A percentile compares a stretch with the other conserved stretches of the same genome.
Evolutionary conservation across 1,284 basidiomycete genomes (phyloP).

Genomic region (Ceratobasidium sp.): DNA sequence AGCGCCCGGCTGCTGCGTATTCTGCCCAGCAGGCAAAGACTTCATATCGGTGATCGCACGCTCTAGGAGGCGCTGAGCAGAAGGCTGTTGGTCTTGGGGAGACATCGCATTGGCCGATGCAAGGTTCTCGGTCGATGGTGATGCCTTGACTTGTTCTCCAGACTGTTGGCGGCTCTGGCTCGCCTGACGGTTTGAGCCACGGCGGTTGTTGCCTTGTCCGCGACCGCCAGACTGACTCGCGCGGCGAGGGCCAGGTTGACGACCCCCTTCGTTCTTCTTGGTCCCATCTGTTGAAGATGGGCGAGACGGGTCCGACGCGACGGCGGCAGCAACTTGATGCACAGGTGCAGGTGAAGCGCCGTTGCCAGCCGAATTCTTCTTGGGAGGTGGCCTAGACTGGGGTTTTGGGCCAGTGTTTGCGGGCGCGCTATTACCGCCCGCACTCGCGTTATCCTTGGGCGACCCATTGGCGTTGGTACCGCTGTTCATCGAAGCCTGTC

Average conservation of each 20-base stretch:
- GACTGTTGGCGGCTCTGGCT: slow-evolving; percentile 43
- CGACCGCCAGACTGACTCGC: slow-evolving; percentile 40
- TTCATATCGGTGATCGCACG: slow-evolving; percentile 85
- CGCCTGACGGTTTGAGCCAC: slow-evolving; percentile 18
- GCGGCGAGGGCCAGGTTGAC: slow-evolving; percentile 32
- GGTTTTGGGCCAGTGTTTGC: slow-evolving; percentile 29
- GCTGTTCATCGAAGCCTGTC: slow-evolving; percentile 21
- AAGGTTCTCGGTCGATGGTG: slow-evolving; percentile 39
- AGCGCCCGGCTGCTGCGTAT: slow-evolving; percentile 47
- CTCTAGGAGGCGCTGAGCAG: slow-evolving; percentile 74
- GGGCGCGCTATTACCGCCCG: not conserved
- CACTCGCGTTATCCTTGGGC: slow-evolving; percentile 31
- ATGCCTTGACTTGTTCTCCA: slow-evolving; percentile 42
- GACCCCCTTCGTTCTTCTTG: slow-evolving; percentile 40
- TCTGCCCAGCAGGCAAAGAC: slow-evolving; percentile 68
- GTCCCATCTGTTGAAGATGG: slow-evolving; percentile 46
- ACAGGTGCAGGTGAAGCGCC: slow-evolving; percentile 38
- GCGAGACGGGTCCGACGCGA: slow-evolving; percentile 42
- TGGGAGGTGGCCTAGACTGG: slow-evolving; percentile 32
- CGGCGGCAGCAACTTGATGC: slow-evolving; percentile 42
- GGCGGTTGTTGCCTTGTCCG: slow-evolving; percentile 39
- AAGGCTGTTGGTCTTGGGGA: slow-evolving; percentile 72
- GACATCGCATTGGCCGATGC: slow-evolving; percentile 45
- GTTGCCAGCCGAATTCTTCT: slow-evolving; percentile 38
- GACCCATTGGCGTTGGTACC: slow-evolving; percentile 29